These are phyloP conservation scores for Selaginella tamariscina DNA, from an alignment of 75 land plant genomes.

Conservation along the genomic window DNA sequence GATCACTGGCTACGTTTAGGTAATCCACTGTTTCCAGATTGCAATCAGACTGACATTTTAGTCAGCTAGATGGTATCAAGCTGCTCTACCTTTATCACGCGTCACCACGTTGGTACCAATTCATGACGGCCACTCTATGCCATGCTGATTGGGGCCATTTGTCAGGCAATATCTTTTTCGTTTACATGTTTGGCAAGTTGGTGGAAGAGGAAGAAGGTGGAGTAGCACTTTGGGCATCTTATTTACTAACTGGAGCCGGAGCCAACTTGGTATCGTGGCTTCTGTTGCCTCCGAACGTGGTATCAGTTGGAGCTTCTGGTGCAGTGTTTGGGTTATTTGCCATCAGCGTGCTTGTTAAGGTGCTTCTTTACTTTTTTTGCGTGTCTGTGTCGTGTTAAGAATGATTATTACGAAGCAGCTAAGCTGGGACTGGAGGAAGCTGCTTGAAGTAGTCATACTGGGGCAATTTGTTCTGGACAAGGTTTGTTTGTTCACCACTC, in stretches of 20 bases:
- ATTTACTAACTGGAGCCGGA: constrained; percentile 85
- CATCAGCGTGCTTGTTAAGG: constrained; percentile 96
- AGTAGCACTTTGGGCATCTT: constrained; percentile 83
- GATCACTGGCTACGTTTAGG: neutral
- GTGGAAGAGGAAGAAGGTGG: constrained; percentile 99
- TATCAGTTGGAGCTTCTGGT: constrained; percentile 95
- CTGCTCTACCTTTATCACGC: constrained; percentile 65
- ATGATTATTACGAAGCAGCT: constrained; percentile 44
- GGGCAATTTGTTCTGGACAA: constrained; percentile 94
- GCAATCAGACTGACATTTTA: neutral
- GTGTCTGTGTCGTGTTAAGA: neutral
- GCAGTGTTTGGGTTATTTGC: constrained; percentile 99
- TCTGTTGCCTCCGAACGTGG: constrained; percentile 64
- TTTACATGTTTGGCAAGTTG: constrained; percentile 96
- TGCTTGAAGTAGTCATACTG: constrained; percentile 85
- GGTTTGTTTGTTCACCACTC: too few species aligned
- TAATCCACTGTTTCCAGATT: neutral
- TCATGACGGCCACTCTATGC: constrained; percentile 81
- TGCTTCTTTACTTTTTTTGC: constrained; percentile 17
- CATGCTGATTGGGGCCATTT: constrained; percentile 89
- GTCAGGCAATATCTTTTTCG: constrained; percentile 91
- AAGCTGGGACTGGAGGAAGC: constrained; percentile 98
- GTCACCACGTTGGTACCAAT: constrained; percentile 86
- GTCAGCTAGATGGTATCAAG: constrained; percentile 44
- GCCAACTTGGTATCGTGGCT: constrained; percentile 98